Evolutionary conservation across 148 eudicot species (phyloP).

Genomic region (Oxyria digyna): DNA sequence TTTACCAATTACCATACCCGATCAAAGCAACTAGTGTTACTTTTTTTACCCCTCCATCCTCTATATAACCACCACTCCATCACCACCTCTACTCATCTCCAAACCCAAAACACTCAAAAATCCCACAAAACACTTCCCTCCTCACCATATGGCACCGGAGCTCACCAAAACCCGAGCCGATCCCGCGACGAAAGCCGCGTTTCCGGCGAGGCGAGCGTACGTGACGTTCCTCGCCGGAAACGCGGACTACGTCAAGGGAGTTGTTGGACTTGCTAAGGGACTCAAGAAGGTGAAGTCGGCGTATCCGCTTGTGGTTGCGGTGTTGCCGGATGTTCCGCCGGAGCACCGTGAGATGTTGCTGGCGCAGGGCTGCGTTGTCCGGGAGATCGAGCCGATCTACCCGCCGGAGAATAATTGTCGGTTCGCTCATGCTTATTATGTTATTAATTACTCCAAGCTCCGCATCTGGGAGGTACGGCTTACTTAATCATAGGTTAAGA

Average conservation of each 20-base stretch:
- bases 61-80: slow-evolving; percentile 1
- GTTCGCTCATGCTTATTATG: slow-evolving; percentile 31
- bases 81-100: neutral
- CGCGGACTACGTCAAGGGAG: slow-evolving; percentile 53
- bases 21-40: too few relatives aligned
- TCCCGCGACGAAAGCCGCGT: neutral
- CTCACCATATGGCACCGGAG: slow-evolving; percentile 31
- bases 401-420: slow-evolving; percentile 35
- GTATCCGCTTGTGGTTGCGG: slow-evolving; percentile 45
- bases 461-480: slow-evolving; percentile 47
- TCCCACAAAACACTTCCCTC: neutral
- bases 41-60: too few relatives aligned
- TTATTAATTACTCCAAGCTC: slow-evolving; percentile 40
- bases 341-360: slow-evolving; percentile 35
- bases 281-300: slow-evolving; percentile 28
- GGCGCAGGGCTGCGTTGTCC: slow-evolving; percentile 35
- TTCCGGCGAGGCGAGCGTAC: slow-evolving; percentile 29
- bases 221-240: slow-evolving; percentile 51
- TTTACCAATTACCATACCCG: too few relatives aligned
- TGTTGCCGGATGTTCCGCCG: slow-evolving; percentile 44
- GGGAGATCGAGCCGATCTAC: slow-evolving; percentile 38
- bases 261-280: slow-evolving; percentile 44
- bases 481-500: too few relatives aligned
- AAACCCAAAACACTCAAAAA: neutral
- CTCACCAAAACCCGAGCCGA: slow-evolving; percentile 11